Evolutionary conservation across 345 rosid species (phyloP), one percentile per base, ranked within the genome.

Genomic region (Syzygium jambos): DNA sequence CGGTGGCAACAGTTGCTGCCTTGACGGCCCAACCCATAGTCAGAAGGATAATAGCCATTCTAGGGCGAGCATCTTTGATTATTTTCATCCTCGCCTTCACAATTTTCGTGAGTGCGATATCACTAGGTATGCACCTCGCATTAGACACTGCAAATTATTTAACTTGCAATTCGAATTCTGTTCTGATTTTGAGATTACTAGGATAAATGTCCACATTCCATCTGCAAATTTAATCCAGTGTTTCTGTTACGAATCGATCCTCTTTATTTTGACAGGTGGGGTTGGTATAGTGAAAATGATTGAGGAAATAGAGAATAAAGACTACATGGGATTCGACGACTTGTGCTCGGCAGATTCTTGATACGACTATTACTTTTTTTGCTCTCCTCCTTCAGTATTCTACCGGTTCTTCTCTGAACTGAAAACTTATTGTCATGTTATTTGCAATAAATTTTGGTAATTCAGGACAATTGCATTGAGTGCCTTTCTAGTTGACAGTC

Each of bases 271-370:
- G 68, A 61, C 90, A 92, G 93, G 93, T 57, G 93, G 93, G 38
- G 88, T 92, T 13, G 92, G 93, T 15, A 54, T 92, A 68, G 91
- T 78, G 43, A 11, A 86, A 68, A 89, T 90, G 91, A 85, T 90
- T n/a, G 25, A 54, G n/a, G 73, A 85, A 38, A 89, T 92, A 86
- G 78, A 90, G 88, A 86, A 89, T 10, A 65, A 92, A 8, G 86
- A 80, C 80, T 92, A 92, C 65, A 89, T 92, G 93, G 93, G 93
- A 85, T 92, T 92, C 41, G 93, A 90, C 49, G 34, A 88, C 89
- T 25, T 92, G 63, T 92, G 93, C 85, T 63, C 88, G 12, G 85
- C 61, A 27, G 86, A 85, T 59, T 86, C 90, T 84, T 89, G 85
- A 86, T 59, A 82, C 86, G 6, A 21, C 86, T 27, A 19, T 0